Percentiles rank a stretch among this genome's conserved stretches.
Conservation (phyloP, 108 stramenopile species). For the Nannochloropsis gaditana region DNA sequence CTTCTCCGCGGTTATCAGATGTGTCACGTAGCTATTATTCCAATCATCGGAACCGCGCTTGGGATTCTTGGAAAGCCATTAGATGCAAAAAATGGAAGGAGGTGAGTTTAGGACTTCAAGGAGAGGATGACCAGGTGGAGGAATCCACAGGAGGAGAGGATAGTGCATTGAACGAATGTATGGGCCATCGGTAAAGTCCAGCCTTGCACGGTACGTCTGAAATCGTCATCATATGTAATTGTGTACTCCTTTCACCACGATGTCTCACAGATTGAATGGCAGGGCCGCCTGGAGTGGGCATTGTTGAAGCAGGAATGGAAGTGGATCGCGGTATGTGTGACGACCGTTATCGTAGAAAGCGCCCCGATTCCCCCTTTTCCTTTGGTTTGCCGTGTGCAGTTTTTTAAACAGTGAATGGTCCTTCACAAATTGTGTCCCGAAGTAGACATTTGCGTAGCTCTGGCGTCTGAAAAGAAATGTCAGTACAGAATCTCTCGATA, state of each 20-base stretch:
- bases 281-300: neutral
- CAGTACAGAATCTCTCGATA: too few relatives aligned
- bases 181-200: too few relatives aligned
- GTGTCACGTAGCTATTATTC: too few relatives aligned
- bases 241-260: neutral
- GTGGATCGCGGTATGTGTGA: neutral
- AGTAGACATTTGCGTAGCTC: too few relatives aligned
- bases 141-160: neutral
- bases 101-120: neutral
- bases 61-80: neutral
- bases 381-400: neutral
- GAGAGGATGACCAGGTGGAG: neutral
- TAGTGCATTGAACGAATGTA: too few relatives aligned
- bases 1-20: too few relatives aligned
- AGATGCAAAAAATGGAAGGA: neutral
- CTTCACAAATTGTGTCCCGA: too few relatives aligned
- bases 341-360: neutral
- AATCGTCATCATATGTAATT: too few relatives aligned
- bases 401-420: too few relatives aligned
- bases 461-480: too few relatives aligned
- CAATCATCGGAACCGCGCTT: too few relatives aligned
- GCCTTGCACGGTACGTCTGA: too few relatives aligned
- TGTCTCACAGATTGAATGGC: neutral
- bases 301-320: constrained; percentile 14
- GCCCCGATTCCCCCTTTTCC: neutral